Percentiles rank a stretch among this genome's conserved stretches.
Conservation (phyloP, 2,329 filamentous ascomycete genomes). For the Teratosphaeria epicoccoides region DNA sequence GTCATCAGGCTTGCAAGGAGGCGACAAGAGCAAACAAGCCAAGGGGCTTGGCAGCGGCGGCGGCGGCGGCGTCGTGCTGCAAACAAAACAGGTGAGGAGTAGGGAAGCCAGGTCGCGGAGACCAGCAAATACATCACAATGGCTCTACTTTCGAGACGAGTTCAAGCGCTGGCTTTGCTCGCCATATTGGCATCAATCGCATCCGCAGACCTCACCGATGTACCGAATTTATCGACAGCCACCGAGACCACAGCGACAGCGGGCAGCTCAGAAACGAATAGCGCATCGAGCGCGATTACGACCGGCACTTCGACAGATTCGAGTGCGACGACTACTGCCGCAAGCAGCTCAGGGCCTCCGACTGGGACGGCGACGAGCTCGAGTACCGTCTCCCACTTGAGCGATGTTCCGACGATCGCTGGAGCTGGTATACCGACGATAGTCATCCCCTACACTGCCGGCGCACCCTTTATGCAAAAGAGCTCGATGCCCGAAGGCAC, state of each 20-base stretch:
- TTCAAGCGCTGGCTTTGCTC: constrained; percentile 13
- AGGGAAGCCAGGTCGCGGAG: neutral
- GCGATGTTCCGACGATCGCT: constrained; percentile 43
- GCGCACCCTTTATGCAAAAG: constrained; percentile 85
- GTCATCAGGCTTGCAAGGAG: neutral
- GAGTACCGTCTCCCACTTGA: constrained; percentile 20
- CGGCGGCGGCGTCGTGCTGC: neutral
- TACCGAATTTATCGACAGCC: constrained; percentile 20
- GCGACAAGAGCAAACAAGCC: neutral
- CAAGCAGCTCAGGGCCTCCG: constrained; percentile 10
- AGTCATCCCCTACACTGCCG: constrained; percentile 67
- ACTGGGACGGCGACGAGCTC: constrained; percentile 17
- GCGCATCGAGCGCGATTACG: neutral
- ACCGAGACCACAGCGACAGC: constrained; percentile 11
- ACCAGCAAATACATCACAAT: neutral
- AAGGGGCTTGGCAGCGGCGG: neutral
- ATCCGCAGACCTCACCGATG: constrained; percentile 14
- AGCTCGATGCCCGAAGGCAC: constrained; percentile 81
- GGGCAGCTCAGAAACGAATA: constrained; percentile 1
- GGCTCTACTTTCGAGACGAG: constrained; percentile 5
- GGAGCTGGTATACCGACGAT: constrained; percentile 55
- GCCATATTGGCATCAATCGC: constrained; percentile 14
- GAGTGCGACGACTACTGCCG: constrained; percentile 1
- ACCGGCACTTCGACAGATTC: constrained; percentile 1
- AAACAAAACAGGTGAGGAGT: neutral